Base-by-base conservation (phyloP, 768 basidiomycete genomes). In the Amanita molliuscula region DNA sequence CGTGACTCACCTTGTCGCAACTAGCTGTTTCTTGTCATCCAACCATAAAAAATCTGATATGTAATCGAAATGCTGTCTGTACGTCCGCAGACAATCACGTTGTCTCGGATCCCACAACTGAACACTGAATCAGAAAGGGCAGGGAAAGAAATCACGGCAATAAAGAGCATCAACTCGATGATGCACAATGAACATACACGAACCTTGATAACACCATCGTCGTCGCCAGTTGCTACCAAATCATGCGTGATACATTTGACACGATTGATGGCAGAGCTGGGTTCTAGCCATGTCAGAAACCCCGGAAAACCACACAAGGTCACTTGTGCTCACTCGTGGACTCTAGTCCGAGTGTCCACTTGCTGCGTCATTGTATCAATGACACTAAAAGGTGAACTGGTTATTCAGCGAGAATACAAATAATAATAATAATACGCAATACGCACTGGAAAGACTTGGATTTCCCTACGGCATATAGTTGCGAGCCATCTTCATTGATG, bases 171-270 rank as follows among this genome's bases (percentile, higher is more conserved):
- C 29, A 38, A 28, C 16, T 6, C 44, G 44, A 34, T 28, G 31
- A 45, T 44, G 13, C 25, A n/a, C 21, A 8, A 25, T 16, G 25
- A 31, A 18, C 10, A 47, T 23, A 18, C 42, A 42, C 70, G 45
- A 45, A 88, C 91, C 76, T 95, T 95, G 63, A 97, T 81, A 20
- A 92, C 81, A 29, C 94, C 94, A 48, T 94, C 91, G 61, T 97
- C 94, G 62, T 96, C 94, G 15, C 94, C 94, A 6, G 88, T 91
- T 16, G 81, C 79, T 13, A 95, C 63, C 50, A 91, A 65, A 63
- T 86, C 78, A 4, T 84, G 78, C 56, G 78, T 75, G 37, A 90
- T 65, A 55, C 73, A 71, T 56, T 82, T 82, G 31, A 96, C 77
- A 52, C 93, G 87, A 62, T 95, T 96, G 54, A 97, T 85, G 7